Evolutionary conservation across 2,329 filamentous ascomycete species (phyloP).

Genomic region (Sclerotinia borealis): DNA sequence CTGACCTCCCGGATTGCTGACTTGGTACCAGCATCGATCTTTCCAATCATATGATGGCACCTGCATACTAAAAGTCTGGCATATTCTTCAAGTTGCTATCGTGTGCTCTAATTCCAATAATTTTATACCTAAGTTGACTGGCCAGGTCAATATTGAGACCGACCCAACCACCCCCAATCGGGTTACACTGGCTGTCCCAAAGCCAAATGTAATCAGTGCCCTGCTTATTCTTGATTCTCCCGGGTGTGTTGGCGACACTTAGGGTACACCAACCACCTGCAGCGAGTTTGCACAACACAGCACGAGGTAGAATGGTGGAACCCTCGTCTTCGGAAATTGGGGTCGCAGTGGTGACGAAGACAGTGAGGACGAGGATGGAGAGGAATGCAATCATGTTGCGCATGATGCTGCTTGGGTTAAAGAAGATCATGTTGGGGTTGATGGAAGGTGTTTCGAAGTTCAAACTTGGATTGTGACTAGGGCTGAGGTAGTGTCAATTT

Average conservation of each 20-base stretch:
- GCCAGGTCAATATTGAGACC: background rate
- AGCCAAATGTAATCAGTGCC: background rate
- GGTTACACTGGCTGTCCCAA: background rate
- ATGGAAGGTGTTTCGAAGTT: background rate
- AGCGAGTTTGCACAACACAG: background rate
- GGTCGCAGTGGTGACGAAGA: background rate
- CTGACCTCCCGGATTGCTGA: background rate
- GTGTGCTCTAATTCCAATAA: background rate
- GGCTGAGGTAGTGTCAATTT: background rate
- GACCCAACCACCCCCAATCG: background rate
- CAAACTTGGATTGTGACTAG: background rate
- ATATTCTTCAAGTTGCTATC: background rate
- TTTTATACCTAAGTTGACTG: background rate
- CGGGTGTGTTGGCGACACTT: background rate
- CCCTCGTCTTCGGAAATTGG: background rate
- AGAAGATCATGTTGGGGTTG: background rate
- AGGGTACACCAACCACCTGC: background rate
- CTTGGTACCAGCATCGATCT: background rate
- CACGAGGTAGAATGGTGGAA: background rate
- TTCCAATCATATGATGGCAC: background rate
- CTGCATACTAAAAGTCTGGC: background rate
- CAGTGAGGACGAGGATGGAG: background rate
- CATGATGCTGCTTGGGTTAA: background rate
- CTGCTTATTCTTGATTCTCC: background rate
- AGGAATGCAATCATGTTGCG: background rate